Evolutionary conservation across 352 stramenopile species (phyloP).

Genomic region (Saprolegnia parasitica): DNA sequence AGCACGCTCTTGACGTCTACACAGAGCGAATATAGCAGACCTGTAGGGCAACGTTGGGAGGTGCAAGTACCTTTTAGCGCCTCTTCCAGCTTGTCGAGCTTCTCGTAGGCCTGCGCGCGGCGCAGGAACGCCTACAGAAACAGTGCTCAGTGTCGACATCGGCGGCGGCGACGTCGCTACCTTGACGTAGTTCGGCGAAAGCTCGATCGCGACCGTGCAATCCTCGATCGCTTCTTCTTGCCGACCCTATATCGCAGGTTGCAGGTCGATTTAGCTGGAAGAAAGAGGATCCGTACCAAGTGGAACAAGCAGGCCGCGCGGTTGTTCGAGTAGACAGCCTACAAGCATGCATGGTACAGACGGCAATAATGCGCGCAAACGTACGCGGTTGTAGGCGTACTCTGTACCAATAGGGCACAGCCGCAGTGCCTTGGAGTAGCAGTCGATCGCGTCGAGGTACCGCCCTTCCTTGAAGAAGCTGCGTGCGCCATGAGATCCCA

Average conservation of each 20-base stretch:
- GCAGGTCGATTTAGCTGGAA: not conserved
- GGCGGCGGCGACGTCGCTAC: slow-evolving; percentile 28
- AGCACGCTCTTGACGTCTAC: slow-evolving; percentile 75
- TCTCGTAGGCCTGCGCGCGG: slow-evolving; percentile 89
- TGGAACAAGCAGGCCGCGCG: slow-evolving; percentile 67
- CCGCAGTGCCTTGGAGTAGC: slow-evolving; percentile 79
- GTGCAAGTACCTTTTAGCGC: slow-evolving; percentile 70
- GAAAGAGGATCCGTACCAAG: slow-evolving; percentile 33
- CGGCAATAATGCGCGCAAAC: slow-evolving; percentile 1
- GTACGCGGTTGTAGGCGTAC: slow-evolving; percentile 72
- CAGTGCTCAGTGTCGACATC: not conserved
- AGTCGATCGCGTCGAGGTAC: slow-evolving; percentile 76
- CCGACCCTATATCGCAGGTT: slow-evolving; percentile 34
- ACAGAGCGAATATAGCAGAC: too few relatives aligned
- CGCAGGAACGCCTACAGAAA: slow-evolving; percentile 74
- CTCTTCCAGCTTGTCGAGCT: slow-evolving; percentile 91
- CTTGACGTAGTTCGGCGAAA: slow-evolving; percentile 97
- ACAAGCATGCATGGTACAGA: slow-evolving; percentile 11
- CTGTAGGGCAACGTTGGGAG: not conserved
- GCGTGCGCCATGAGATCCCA: slow-evolving; percentile 6
- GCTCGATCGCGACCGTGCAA: slow-evolving; percentile 90
- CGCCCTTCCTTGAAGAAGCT: slow-evolving; percentile 67
- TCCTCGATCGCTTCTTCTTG: slow-evolving; percentile 91
- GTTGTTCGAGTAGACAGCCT: slow-evolving; percentile 87
- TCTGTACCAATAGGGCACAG: slow-evolving; percentile 68